Percentiles rank a stretch among this genome's conserved stretches.
These are phyloP conservation scores for Aegle marmelos DNA, from an alignment of 345 rosid species.

Conservation along the genomic window DNA sequence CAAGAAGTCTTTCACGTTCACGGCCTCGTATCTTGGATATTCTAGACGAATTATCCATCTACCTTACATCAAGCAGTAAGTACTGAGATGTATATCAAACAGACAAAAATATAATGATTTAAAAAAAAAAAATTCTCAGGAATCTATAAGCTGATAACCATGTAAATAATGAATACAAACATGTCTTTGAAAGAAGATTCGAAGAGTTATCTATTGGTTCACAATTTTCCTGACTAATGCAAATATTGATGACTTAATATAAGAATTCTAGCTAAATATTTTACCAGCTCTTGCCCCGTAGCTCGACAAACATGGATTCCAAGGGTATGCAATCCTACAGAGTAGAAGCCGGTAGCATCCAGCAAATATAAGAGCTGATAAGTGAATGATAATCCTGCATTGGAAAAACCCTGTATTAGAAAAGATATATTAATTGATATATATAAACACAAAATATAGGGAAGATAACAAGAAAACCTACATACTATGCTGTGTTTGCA, in stretches of 20 bases:
- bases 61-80: conserved; percentile 39
- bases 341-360: conserved; percentile 97
- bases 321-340: conserved; percentile 85
- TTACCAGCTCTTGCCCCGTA: conserved; percentile 97
- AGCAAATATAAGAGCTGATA: conserved; percentile 89
- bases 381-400: conserved; percentile 85
- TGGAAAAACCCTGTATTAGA: conserved; percentile 22
- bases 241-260: conserved; percentile 3
- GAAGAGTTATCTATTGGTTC: background rate
- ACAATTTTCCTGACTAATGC: background rate
- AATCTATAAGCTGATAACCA: background rate
- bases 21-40: conserved; percentile 86
- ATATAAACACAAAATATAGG: background rate
- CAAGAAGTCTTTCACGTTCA: conserved; percentile 92
- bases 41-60: conserved; percentile 98
- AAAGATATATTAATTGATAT: background rate
- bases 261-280: conserved; percentile 10
- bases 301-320: conserved; percentile 98
- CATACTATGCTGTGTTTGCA: conserved; percentile 4
- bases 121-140: background rate
- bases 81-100: conserved; percentile 1
- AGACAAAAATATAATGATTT: background rate
- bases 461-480: background rate
- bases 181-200: background rate
- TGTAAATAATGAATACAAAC: background rate